Evolutionary conservation across 495 filamentous ascomycete species (phyloP).

Genomic region (Apodospora peruviana): DNA sequence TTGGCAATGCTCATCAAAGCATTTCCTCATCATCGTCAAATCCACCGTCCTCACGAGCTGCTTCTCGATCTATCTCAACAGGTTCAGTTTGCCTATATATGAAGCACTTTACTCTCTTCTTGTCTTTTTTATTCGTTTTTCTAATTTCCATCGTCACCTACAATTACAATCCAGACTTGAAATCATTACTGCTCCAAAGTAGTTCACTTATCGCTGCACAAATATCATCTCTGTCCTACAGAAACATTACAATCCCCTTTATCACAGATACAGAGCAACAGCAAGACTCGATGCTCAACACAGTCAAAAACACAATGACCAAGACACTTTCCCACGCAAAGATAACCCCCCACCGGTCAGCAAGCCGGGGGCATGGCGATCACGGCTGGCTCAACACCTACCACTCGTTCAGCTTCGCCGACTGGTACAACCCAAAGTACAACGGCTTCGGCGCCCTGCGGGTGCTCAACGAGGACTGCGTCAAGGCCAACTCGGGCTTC

Average conservation of each 20-base stretch:
- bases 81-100: constrained; percentile 8
- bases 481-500: constrained; percentile 62
- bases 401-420: constrained; percentile 77
- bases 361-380: constrained; percentile 63
- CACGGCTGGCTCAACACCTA: constrained; percentile 82
- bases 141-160: constrained; percentile 20
- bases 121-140: constrained; percentile 5
- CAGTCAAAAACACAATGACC: constrained; percentile 35
- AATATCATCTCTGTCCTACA: background rate
- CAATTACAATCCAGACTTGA: constrained; percentile 12
- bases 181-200: constrained; percentile 7
- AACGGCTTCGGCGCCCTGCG: constrained; percentile 63
- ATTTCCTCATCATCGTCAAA: constrained; percentile 4
- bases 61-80: constrained; percentile 9
- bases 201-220: background rate
- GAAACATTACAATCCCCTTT: constrained; percentile 2
- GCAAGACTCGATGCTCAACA: constrained; percentile 13
- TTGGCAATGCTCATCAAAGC: constrained; percentile 6
- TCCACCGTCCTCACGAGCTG: background rate
- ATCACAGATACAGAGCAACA: background rate
- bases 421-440: constrained; percentile 62
- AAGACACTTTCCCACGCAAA: constrained; percentile 56
- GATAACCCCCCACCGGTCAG: constrained; percentile 56
- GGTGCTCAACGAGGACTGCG: constrained; percentile 80
- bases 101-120: constrained; percentile 1